Evolutionary conservation across 768 basidiomycete genomes (phyloP).

Genomic region (Boletus tomentosulus): DNA sequence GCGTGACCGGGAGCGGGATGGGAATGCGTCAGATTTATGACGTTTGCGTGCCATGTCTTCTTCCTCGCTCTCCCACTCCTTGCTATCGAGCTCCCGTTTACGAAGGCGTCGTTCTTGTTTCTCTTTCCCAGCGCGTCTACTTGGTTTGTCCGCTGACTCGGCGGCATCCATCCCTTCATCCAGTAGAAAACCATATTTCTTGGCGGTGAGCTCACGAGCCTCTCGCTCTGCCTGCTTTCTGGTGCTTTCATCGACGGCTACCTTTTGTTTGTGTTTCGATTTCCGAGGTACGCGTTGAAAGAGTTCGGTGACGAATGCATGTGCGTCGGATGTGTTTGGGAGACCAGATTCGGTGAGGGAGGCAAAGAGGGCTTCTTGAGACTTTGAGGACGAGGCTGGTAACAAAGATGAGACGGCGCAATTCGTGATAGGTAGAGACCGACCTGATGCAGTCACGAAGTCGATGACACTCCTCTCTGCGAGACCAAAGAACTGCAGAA

Average conservation of each 20-base stretch:
- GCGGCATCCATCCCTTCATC: constrained; percentile 61
- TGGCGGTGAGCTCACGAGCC: constrained; percentile 59
- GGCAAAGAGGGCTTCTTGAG: constrained; percentile 72
- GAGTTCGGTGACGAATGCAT: constrained; percentile 75
- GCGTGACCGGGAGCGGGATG: constrained; percentile 22
- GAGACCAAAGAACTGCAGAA: constrained; percentile 68
- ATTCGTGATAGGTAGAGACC: constrained; percentile 12
- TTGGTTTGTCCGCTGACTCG: constrained; percentile 31
- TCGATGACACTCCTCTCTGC: constrained; percentile 82
- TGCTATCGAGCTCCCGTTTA: constrained; percentile 77
- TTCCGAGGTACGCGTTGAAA: constrained; percentile 76
- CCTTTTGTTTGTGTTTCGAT: constrained; percentile 59
- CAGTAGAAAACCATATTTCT: constrained; percentile 77
- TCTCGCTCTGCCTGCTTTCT: constrained; percentile 75
- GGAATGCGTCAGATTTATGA: constrained; percentile 44
- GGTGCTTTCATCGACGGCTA: constrained; percentile 37
- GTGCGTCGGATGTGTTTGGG: constrained; percentile 74
- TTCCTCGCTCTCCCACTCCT: constrained; percentile 90
- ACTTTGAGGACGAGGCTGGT: constrained; percentile 74
- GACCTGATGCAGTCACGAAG: constrained; percentile 84
- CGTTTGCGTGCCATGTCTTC: constrained; percentile 74
- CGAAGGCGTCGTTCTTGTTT: constrained; percentile 64
- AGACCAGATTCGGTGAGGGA: constrained; percentile 74
- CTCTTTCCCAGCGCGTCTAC: constrained; percentile 33
- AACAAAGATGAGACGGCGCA: neutral